Conservation (phyloP, 768 basidiomycete species). For the Leccinum disarticulatum region DNA sequence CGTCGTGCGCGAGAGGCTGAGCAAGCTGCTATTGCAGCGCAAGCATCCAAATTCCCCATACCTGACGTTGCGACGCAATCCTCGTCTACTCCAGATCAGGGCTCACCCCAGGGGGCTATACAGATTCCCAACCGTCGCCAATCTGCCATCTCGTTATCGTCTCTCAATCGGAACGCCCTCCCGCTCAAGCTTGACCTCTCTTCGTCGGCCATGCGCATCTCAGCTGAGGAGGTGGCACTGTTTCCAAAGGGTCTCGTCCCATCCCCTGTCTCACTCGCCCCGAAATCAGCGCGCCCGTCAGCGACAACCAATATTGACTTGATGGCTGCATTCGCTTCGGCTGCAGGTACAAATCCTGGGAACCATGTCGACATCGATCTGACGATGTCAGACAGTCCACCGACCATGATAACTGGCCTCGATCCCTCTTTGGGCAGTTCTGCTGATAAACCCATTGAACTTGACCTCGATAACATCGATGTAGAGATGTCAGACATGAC, state of each 20-base stretch:
- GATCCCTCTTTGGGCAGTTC: constrained; percentile 53
- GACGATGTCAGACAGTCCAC: constrained; percentile 42
- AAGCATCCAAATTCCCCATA: constrained; percentile 23
- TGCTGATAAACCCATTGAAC: constrained; percentile 75
- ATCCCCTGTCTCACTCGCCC: constrained; percentile 81
- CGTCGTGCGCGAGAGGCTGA: constrained; percentile 48
- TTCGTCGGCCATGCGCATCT: constrained; percentile 60
- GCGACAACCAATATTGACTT: constrained; percentile 60
- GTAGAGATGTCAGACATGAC: constrained; percentile 53
- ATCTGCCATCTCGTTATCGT: constrained; percentile 79
- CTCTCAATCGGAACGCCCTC: constrained; percentile 67
- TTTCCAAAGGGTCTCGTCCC: constrained; percentile 58
- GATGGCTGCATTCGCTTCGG: constrained; percentile 59
- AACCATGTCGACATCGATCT: constrained; percentile 55
- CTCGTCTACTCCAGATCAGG: constrained; percentile 33
- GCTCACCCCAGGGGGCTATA: constrained; percentile 36
- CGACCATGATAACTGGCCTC: constrained; percentile 25
- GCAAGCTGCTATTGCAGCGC: constrained; percentile 39
- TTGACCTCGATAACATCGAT: constrained; percentile 70
- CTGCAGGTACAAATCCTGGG: constrained; percentile 27
- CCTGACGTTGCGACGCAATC: constrained; percentile 26
- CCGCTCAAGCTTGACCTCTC: constrained; percentile 83
- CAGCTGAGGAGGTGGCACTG: constrained; percentile 60
- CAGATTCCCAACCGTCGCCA: constrained; percentile 51
- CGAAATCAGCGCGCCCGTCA: constrained; percentile 68